Evolutionary conservation across 108 stramenopile genomes (phyloP), one percentile per base, ranked within the genome.

Genomic region (Stephanodiscus triporus): DNA sequence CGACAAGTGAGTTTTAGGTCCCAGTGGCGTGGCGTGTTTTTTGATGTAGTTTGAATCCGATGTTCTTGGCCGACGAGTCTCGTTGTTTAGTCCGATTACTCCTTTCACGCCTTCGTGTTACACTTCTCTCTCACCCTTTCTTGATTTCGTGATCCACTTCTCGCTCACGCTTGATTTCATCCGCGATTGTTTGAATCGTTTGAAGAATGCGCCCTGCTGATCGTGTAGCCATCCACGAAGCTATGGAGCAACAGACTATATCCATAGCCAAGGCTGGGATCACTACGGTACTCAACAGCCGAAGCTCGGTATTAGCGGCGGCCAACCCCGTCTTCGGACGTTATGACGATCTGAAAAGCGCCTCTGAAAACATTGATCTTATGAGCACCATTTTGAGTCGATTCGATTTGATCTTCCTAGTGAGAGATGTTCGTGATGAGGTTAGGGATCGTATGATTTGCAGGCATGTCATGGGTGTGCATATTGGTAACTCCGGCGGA

Each of bases 231-330:
- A 98, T 99, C 61, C 99, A 99, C 78, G 97, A 99, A 82, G 99
- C 98, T 24, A 99, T 99, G 99, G 99, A 99, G 82, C 99, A 99
- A 75, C 99, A 99, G 74, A 99, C 99, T n/a, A 98, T 99, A 37
- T 95, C 95, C 56, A 82, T 99, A 30, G 99, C 98, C 55, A 99
- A 99, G 80, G 98, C 99, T 1, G 99, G 98, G 19, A 99, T 99
- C 74, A 97, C 97, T 16, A 98, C 97, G 6, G 97, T 98, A 0
- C 86, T 99, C n/a, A 98, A 98, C 78, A 89, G 86, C 23, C 86
- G 97, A 24, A 65, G 90, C 27, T 87, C 91, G 17, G 98, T 99
- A 16, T 80, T 99, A 9, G 99, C 99, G 2, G 98, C 99, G n/a
- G 99, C 99, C 50, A 99, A 99, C 68, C 99, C 99, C 17, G 97